phyloP scores from a whole-genome alignment of 2,329 filamentous ascomycete species.

The Scleromitrula shiraiana region DNA sequence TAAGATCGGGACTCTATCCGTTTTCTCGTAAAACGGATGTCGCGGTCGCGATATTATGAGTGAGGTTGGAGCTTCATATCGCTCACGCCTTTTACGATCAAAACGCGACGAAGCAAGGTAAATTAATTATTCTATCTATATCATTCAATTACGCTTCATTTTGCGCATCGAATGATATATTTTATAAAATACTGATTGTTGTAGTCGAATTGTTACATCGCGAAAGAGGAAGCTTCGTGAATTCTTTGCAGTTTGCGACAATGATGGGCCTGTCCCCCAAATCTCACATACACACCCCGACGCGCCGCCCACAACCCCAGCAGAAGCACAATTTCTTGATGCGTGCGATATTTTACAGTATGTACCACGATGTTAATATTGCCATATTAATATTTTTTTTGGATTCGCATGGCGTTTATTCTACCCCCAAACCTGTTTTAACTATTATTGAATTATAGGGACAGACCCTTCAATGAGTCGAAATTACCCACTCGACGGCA shows the following conservation, averaged over 20 bases:
- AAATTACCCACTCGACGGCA: conserved; percentile 43
- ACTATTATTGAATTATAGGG: conserved; percentile 32
- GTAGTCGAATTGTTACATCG: conserved; percentile 67
- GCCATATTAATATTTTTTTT: neutral
- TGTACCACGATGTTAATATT: conserved; percentile 28
- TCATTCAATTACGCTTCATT: conserved; percentile 19
- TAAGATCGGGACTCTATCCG: conserved; percentile 40
- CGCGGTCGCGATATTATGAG: conserved; percentile 60
- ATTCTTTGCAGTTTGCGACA: conserved; percentile 73
- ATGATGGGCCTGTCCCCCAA: conserved; percentile 50
- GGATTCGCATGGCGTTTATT: neutral
- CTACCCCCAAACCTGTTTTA: conserved; percentile 5
- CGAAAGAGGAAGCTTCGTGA: conserved; percentile 88
- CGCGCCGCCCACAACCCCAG: conserved; percentile 43
- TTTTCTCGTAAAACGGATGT: conserved; percentile 62
- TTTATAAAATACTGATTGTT: conserved; percentile 26
- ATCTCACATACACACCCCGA: conserved; percentile 49
- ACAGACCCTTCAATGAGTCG: conserved; percentile 42
- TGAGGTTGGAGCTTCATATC: conserved; percentile 60
- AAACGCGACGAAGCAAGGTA: conserved; percentile 56
- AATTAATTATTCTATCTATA: conserved; percentile 28
- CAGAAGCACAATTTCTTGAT: conserved; percentile 49
- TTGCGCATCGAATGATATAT: conserved; percentile 19
- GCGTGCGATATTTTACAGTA: conserved; percentile 54
- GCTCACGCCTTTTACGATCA: conserved; percentile 57